phyloP scores from a whole-genome alignment of 1,139 yeast species.

The Sugiyamaella paludigena region DNA sequence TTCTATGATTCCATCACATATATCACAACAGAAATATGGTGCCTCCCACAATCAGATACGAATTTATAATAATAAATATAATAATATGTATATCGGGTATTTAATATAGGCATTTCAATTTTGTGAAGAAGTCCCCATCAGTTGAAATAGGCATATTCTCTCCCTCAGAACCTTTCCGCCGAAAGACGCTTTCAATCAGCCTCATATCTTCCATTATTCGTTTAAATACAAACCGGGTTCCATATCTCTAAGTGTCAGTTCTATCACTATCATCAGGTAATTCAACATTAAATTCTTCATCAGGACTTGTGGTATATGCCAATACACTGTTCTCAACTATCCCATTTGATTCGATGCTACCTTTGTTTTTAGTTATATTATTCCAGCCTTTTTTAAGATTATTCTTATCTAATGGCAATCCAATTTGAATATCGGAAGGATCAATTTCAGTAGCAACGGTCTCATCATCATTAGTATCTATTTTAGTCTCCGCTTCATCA shows the following conservation, averaged over 20 bases:
- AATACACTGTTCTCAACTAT: slow-evolving; percentile 19
- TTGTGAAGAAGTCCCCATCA: too few relatives aligned
- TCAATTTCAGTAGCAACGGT: not conserved
- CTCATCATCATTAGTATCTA: slow-evolving; percentile 1
- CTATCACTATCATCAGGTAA: slow-evolving; percentile 17
- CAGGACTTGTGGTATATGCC: slow-evolving; percentile 21
- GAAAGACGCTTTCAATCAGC: too few relatives aligned
- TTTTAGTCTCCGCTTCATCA: slow-evolving; percentile 5
- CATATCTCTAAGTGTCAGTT: slow-evolving; percentile 10
- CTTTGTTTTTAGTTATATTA: slow-evolving; percentile 20
- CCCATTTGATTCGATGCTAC: slow-evolving; percentile 20
- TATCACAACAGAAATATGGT: too few relatives aligned
- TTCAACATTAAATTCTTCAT: slow-evolving; percentile 21
- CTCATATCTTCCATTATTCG: too few relatives aligned
- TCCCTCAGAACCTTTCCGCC: too few relatives aligned
- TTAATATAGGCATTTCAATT: too few relatives aligned
- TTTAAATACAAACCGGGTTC: too few relatives aligned
- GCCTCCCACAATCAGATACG: too few relatives aligned
- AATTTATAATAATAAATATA: too few relatives aligned
- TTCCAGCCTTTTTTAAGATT: slow-evolving; percentile 19
- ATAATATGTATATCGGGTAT: too few relatives aligned
- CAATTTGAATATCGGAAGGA: slow-evolving; percentile 18
- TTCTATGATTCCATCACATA: too few relatives aligned
- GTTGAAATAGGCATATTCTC: too few relatives aligned
- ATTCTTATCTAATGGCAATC: slow-evolving; percentile 19